phyloP scores from a whole-genome alignment of 108 stramenopile species.

The Chaetoceros muelleri region DNA sequence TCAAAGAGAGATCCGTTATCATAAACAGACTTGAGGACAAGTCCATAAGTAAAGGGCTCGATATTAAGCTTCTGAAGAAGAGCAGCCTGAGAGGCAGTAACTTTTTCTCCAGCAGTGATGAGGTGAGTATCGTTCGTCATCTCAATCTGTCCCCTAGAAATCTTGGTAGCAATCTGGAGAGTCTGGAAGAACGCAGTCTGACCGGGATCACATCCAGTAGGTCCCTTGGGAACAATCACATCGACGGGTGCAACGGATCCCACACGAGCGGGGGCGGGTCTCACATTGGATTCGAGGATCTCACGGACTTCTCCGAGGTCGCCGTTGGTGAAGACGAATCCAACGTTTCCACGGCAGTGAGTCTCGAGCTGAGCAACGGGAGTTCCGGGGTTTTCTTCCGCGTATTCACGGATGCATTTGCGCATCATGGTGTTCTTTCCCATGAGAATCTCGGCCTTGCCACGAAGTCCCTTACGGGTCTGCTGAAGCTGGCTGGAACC shows the following conservation, averaged over 20 bases:
- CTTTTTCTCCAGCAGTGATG: conserved; percentile 88
- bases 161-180: conserved; percentile 98
- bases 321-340: conserved; percentile 99
- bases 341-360: conserved; percentile 91
- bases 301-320: conserved; percentile 85
- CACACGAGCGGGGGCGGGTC: conserved; percentile 96
- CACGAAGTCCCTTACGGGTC: conserved; percentile 87
- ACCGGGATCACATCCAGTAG: conserved; percentile 99
- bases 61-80: conserved; percentile 94
- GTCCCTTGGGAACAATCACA: conserved; percentile 94
- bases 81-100: conserved; percentile 85
- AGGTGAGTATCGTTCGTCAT: conserved; percentile 93
- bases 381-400: conserved; percentile 86
- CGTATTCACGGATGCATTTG: conserved; percentile 86
- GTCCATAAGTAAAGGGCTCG: conserved; percentile 97
- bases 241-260: conserved; percentile 88
- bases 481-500: conserved; percentile 96
- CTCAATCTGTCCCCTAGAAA: conserved; percentile 93
- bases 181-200: conserved; percentile 99
- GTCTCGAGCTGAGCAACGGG: conserved; percentile 67
- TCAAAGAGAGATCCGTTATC: conserved; percentile 95
- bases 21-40: conserved; percentile 84
- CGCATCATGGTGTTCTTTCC: conserved; percentile 99
- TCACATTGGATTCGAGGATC: conserved; percentile 72
- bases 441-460: conserved; percentile 91